Percentiles rank a stretch among this genome's conserved stretches.
These are phyloP conservation scores for Fusarium stilboides DNA, from an alignment of 2,329 filamentous ascomycete species.

Conservation along the genomic window DNA sequence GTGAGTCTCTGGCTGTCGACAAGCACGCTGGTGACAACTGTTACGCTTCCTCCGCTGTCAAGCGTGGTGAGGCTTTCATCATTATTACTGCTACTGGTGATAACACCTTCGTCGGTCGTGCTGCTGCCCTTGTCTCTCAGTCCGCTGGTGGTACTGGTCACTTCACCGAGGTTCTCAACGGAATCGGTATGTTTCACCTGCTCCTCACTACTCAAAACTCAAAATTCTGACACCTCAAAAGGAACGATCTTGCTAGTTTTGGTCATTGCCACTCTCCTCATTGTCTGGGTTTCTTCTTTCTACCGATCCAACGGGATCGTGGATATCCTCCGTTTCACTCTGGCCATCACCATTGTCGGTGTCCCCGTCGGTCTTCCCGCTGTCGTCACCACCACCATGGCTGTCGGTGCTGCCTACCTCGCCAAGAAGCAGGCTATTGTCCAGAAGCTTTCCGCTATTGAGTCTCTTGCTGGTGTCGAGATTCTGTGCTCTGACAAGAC, in stretches of 20 bases:
- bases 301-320: slow-evolving; percentile 89
- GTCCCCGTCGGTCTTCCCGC: slow-evolving; percentile 94
- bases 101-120: slow-evolving; percentile 90
- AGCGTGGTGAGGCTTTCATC: slow-evolving; percentile 89
- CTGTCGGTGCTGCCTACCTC: slow-evolving; percentile 90
- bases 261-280: slow-evolving; percentile 83
- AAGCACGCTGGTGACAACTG: slow-evolving; percentile 87
- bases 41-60: slow-evolving; percentile 89
- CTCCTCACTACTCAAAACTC: too few relatives aligned
- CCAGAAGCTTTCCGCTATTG: slow-evolving; percentile 92
- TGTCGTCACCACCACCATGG: slow-evolving; percentile 95
- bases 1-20: slow-evolving; percentile 92
- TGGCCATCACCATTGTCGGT: slow-evolving; percentile 92
- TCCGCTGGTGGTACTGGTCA: slow-evolving; percentile 83
- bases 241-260: background rate
- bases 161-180: slow-evolving; percentile 92
- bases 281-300: slow-evolving; percentile 90
- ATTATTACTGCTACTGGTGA: slow-evolving; percentile 89
- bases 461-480: slow-evolving; percentile 92
- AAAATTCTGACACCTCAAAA: background rate
- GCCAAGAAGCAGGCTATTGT: slow-evolving; percentile 95
- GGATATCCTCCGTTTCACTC: slow-evolving; percentile 84
- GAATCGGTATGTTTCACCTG: slow-evolving; percentile 70
- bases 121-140: slow-evolving; percentile 86
- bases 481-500: slow-evolving; percentile 97